Percentiles rank a stretch among this genome's conserved stretches.
Conservation (phyloP, 2,329 filamentous ascomycete species). For the Plenodomus tracheiphilus region DNA sequence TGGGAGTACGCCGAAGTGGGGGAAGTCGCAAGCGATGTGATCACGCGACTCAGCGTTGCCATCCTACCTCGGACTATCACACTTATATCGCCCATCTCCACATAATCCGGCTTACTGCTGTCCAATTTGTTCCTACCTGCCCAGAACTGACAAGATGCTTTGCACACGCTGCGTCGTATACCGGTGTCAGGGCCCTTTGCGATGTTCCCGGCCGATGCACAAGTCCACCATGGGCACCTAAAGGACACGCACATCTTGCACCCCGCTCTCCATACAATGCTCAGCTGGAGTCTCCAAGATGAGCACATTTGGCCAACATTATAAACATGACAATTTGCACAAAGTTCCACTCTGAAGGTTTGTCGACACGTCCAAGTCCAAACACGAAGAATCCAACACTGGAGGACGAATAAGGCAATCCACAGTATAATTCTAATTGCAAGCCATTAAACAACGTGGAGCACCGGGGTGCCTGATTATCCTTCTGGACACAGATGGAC, state of each 20-base stretch:
- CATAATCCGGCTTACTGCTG: slow-evolving; percentile 9
- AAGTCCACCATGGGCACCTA: slow-evolving; percentile 4
- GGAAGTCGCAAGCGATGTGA: background rate
- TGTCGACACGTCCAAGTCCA: background rate
- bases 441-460: background rate
- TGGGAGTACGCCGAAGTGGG: background rate
- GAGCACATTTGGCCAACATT: background rate
- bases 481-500: slow-evolving; percentile 5
- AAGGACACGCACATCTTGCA: background rate
- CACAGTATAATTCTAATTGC: background rate
- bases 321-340: background rate
- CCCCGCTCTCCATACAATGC: background rate
- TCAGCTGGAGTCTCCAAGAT: background rate
- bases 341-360: background rate
- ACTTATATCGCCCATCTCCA: slow-evolving; percentile 11
- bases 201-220: slow-evolving; percentile 3
- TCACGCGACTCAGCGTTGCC: slow-evolving; percentile 6
- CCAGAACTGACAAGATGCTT: slow-evolving; percentile 13
- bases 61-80: background rate
- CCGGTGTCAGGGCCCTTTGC: background rate
- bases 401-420: background rate
- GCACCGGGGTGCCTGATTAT: background rate
- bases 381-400: background rate
- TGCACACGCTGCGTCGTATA: slow-evolving; percentile 8
- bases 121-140: slow-evolving; percentile 8